Conservation (phyloP, 2,329 filamentous ascomycete species). For the Epichloe sibirici region DNA sequence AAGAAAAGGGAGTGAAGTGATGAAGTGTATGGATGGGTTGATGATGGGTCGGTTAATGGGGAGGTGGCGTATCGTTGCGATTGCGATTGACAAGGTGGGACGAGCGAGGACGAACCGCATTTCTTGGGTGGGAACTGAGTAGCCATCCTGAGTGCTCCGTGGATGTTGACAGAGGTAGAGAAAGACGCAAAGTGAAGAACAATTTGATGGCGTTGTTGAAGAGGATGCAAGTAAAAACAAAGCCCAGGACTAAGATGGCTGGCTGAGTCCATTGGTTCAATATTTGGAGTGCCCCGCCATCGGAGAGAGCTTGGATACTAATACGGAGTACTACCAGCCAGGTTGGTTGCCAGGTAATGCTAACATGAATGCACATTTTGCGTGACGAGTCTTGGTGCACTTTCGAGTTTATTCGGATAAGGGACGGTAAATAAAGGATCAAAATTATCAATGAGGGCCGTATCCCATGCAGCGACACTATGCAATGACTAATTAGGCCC, state of each 20-base stretch:
- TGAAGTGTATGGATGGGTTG: conserved; percentile 1
- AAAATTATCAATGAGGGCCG: neutral
- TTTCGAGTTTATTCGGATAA: too few species aligned
- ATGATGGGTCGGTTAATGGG: conserved; percentile 2
- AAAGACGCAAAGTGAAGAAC: neutral
- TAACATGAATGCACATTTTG: too few species aligned
- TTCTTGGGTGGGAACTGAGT: conserved; percentile 43
- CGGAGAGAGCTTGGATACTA: conserved; percentile 11
- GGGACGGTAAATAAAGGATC: too few species aligned
- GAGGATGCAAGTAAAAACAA: too few species aligned
- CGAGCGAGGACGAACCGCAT: conserved; percentile 34
- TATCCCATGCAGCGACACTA: neutral
- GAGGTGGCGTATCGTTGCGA: neutral
- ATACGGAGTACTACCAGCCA: neutral
- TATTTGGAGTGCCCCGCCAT: conserved; percentile 18
- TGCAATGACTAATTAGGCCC: neutral
- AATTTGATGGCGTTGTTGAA: neutral
- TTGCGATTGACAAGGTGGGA: neutral
- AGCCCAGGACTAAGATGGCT: neutral
- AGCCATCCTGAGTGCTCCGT: conserved; percentile 13
- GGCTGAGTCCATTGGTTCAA: conserved; percentile 6
- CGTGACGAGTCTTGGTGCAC: neutral
- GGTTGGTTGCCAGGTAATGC: too few species aligned
- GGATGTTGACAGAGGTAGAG: neutral
- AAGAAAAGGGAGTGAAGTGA: too few species aligned